Base-by-base conservation (phyloP, 75 land plant species). In the Cryptomeria japonica region DNA sequence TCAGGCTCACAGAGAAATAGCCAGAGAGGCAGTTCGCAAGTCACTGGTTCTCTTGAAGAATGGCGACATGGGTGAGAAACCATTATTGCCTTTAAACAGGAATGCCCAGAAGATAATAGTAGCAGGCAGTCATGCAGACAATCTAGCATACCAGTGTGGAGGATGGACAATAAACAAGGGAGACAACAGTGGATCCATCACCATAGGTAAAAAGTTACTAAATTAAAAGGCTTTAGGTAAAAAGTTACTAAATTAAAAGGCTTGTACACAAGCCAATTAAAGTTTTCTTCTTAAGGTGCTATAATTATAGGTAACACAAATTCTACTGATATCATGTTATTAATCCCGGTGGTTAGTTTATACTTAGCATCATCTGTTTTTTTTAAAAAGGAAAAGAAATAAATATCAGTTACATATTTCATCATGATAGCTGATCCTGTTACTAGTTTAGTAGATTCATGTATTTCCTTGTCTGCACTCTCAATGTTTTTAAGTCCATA, bases 131-230 rank as follows among this genome's bases (percentile, higher is more conserved):
- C 99, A 96, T 90, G 98, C 98, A 75, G 94, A 97, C 89, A 89
- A 97, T 89, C 91, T 97, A 56, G 99, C 97, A 42, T 92, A 90
- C 68, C 99, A 96, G 82, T 97, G 96, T 92, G 99, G 99, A 78
- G 99, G 99, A 37, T 97, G 99, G 99, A 97, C 99, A 14, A 88
- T 90, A 51, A 88, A 84, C 10, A 95, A 97, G 97, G 75, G 91
- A 75, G 99, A 97, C 49, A 37, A 34, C 10, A 91, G 91, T 88
- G 96, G 97, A 44, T 89, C 89, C 87, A 95, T 88, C 7, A 96
- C 99, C 32, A 85, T 88, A 42, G 97, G 99, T 97, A 94, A 72
- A 25, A 82, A 25, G 22, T 55, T 51, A 87, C 49, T 51, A 55
- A 2, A n/a, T n/a, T n/a, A n/a, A n/a, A n/a, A n/a, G n/a, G n/a